Conservation (phyloP, 805 yeast species). For the Clavispora fructus region DNA sequence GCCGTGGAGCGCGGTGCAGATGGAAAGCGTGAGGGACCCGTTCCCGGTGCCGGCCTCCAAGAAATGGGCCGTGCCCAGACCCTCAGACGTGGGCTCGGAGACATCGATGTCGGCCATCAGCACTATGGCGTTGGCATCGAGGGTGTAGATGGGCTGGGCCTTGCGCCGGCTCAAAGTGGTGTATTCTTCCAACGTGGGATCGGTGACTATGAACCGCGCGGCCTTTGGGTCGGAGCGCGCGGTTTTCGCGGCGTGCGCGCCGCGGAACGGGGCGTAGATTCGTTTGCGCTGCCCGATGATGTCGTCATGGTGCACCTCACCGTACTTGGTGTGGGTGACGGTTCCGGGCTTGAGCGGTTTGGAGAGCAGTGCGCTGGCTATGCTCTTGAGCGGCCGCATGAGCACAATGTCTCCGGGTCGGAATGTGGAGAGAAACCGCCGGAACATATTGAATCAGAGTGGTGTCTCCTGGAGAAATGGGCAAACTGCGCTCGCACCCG, state of each 20-base stretch:
- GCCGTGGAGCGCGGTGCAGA: slow-evolving; percentile 2
- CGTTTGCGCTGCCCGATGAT: slow-evolving; percentile 3
- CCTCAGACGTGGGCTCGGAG: neutral
- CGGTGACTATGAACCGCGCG: neutral
- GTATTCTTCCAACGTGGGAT: slow-evolving; percentile 4
- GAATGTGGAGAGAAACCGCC: neutral
- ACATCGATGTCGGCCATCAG: slow-evolving; percentile 1
- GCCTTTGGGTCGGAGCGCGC: neutral
- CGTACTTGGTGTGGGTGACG: neutral
- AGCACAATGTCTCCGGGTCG: slow-evolving; percentile 1
- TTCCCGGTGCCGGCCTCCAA: slow-evolving; percentile 4
- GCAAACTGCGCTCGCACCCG: too few species aligned
- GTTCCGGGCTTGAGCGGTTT: neutral
- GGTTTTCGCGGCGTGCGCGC: neutral
- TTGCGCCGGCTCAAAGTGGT: neutral
- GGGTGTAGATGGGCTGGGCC: slow-evolving; percentile 3
- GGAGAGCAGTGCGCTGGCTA: neutral
- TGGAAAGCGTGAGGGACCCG: slow-evolving; percentile 2
- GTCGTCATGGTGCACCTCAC: slow-evolving; percentile 2
- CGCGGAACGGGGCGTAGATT: slow-evolving; percentile 1
- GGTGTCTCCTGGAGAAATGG: neutral
- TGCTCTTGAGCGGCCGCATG: slow-evolving; percentile 1
- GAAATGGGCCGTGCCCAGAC: neutral
- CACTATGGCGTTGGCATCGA: slow-evolving; percentile 2
- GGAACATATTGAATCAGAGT: neutral